Evolutionary conservation across 2,329 filamentous ascomycete species (phyloP).

Genomic region (Coniochaeta prunicola): DNA sequence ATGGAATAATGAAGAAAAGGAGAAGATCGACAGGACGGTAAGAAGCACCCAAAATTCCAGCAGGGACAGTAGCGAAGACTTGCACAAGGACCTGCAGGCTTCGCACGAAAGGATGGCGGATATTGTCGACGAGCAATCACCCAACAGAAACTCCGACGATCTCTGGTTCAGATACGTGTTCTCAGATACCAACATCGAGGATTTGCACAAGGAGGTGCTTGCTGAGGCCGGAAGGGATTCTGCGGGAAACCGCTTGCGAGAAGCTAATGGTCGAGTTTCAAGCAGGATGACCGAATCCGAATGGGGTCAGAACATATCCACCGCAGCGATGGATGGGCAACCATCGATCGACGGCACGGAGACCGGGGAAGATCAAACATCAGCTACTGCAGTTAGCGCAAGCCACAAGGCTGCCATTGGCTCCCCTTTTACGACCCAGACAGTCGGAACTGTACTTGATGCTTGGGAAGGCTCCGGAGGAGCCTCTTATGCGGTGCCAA

Average conservation of each 20-base stretch:
- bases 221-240: neutral
- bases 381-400: constrained; percentile 3
- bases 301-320: constrained; percentile 5
- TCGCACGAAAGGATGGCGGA: neutral
- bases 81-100: neutral
- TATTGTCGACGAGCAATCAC: neutral
- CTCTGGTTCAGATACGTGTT: neutral
- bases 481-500: neutral
- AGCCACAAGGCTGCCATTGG: constrained; percentile 7
- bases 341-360: constrained; percentile 1
- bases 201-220: neutral
- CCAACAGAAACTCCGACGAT: neutral
- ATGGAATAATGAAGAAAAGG: neutral
- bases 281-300: constrained; percentile 10
- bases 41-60: too few relatives aligned
- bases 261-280: constrained; percentile 13
- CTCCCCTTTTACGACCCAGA: neutral
- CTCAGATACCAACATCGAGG: neutral
- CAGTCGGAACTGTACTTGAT: neutral
- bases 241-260: constrained; percentile 11
- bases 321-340: constrained; percentile 4
- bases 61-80: neutral
- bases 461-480: neutral
- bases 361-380: neutral
- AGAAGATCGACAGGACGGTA: neutral